Percentiles rank a stretch among this genome's conserved stretches.
Evolutionary conservation across 78 protist genomes (phyloP).

Genomic region (Monosiga brevicollis): DNA sequence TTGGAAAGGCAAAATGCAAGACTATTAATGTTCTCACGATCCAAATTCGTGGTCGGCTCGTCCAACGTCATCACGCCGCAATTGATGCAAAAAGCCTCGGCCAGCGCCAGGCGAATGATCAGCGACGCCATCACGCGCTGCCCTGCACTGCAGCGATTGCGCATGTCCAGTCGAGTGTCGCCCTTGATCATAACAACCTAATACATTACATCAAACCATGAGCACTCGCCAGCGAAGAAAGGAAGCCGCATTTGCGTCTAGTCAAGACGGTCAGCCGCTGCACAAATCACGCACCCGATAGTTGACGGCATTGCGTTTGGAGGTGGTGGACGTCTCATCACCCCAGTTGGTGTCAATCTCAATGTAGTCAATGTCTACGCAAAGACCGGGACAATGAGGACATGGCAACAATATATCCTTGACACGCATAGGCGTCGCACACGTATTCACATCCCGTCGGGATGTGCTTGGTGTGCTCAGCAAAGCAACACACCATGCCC

Average conservation of each 20-base stretch:
- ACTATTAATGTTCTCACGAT: conserved; percentile 69
- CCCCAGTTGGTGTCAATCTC: too few relatives aligned
- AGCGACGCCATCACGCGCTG: conserved; percentile 93
- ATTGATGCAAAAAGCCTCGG: conserved; percentile 90
- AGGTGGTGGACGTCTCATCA: conserved; percentile 42
- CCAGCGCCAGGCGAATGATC: conserved; percentile 94
- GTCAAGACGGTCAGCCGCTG: not conserved
- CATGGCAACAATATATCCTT: too few relatives aligned
- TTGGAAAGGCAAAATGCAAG: conserved; percentile 65
- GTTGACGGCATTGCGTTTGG: conserved; percentile 18
- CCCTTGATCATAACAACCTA: conserved; percentile 87
- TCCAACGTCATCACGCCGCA: conserved; percentile 98
- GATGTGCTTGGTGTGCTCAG: too few relatives aligned
- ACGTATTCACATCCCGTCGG: too few relatives aligned
- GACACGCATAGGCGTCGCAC: too few relatives aligned
- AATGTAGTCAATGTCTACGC: conserved; percentile 88
- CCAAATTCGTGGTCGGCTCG: conserved; percentile 99
- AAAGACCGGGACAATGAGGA: conserved; percentile 3
- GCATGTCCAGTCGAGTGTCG: conserved; percentile 85
- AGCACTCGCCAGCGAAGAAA: not conserved
- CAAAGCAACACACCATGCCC: conserved; percentile 43
- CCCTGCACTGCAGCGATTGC: conserved; percentile 98
- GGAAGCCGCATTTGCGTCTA: not conserved
- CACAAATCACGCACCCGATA: conserved; percentile 6
- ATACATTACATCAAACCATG: conserved; percentile 20